Conservation (phyloP, 495 filamentous ascomycete genomes). For the Hypoxylon lienhwacheense region DNA sequence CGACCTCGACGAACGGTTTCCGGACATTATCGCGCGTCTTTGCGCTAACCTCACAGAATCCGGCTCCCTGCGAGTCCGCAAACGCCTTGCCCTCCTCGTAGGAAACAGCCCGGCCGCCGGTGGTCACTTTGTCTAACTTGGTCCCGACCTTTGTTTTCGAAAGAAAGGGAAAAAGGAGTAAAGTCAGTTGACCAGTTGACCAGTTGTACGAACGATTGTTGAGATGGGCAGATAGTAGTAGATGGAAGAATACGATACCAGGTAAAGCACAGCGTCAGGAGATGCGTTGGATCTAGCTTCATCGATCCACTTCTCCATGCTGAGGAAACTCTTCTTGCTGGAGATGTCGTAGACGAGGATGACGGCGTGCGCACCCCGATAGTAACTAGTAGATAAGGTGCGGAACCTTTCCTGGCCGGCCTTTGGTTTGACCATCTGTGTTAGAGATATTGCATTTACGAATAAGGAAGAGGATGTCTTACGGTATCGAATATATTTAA, state of each 20-base stretch:
- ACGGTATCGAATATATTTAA: constrained; percentile 63
- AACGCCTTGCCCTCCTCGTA: constrained; percentile 54
- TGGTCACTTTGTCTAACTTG: constrained; percentile 55
- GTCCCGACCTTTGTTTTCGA: constrained; percentile 46
- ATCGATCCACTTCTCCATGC: constrained; percentile 62
- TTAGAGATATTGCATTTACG: neutral
- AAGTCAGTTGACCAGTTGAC: too few relatives aligned
- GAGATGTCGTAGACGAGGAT: constrained; percentile 64
- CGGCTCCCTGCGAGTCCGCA: constrained; percentile 50
- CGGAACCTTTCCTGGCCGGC: constrained; percentile 62
- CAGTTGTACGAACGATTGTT: neutral
- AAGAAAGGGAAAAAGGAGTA: constrained; percentile 18
- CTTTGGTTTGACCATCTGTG: constrained; percentile 19
- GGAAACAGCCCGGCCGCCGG: constrained; percentile 49
- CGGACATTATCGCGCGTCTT: constrained; percentile 58
- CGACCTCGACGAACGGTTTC: constrained; percentile 57
- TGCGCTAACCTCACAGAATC: constrained; percentile 59
- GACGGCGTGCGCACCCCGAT: constrained; percentile 62
- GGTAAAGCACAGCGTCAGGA: constrained; percentile 54
- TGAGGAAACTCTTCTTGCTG: constrained; percentile 55
- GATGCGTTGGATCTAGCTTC: constrained; percentile 58
- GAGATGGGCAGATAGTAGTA: neutral
- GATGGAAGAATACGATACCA: constrained; percentile 42
- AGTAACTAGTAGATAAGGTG: constrained; percentile 62
- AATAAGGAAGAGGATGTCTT: constrained; percentile 24